Conservation (phyloP, 2,329 filamentous ascomycete species). For the Coniosporium tulheliwenetii region DNA sequence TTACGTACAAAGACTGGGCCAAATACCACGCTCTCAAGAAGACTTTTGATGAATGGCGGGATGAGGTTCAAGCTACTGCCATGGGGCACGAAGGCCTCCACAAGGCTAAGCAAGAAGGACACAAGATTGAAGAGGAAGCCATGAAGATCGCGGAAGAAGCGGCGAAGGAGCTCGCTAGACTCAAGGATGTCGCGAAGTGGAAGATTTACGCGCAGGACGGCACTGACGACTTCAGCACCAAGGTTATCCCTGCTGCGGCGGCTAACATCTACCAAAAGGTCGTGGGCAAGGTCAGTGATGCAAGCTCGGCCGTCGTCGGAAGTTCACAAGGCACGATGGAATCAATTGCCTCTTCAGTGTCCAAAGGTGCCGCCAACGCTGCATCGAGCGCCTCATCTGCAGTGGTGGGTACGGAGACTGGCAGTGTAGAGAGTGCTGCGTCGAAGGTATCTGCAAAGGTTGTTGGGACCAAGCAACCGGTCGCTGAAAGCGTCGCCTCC, state of each 20-base stretch:
- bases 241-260: slow-evolving; percentile 42
- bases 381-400: slow-evolving; percentile 2
- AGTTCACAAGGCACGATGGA: slow-evolving; percentile 19
- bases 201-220: slow-evolving; percentile 64
- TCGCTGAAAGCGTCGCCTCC: slow-evolving; percentile 8
- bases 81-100: slow-evolving; percentile 56
- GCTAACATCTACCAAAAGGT: slow-evolving; percentile 27
- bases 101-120: slow-evolving; percentile 50
- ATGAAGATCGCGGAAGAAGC: slow-evolving; percentile 68
- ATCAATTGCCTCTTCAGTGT: slow-evolving; percentile 16
- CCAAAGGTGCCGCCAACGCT: slow-evolving; percentile 7
- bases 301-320: slow-evolving; percentile 12
- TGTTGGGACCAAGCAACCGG: neutral
- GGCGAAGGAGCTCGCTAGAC: slow-evolving; percentile 60
- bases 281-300: slow-evolving; percentile 6
- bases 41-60: slow-evolving; percentile 71
- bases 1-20: slow-evolving; percentile 95
- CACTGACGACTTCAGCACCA: slow-evolving; percentile 63
- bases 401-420: neutral
- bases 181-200: slow-evolving; percentile 75
- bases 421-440: neutral
- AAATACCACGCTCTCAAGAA: slow-evolving; percentile 82
- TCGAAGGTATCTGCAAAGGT: neutral
- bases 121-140: slow-evolving; percentile 57
- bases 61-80: slow-evolving; percentile 63